Conservation (phyloP, 176 grass and related monocot species). For the Olyra latifolia region DNA sequence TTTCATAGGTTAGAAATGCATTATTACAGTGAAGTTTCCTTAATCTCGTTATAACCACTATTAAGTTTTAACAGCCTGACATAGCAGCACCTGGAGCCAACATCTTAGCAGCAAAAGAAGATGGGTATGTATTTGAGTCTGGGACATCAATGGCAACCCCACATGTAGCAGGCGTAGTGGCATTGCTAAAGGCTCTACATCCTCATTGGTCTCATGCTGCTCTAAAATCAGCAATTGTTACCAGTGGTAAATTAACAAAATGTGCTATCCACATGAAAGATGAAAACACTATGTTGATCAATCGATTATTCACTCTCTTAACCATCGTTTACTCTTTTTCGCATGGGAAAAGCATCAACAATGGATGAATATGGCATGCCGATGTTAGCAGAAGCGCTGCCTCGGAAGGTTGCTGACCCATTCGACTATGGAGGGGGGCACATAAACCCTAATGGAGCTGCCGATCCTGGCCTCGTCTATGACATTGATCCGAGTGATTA, state of each 20-base stretch:
- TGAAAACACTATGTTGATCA: background rate
- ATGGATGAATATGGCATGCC: constrained; percentile 41
- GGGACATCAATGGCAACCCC: constrained; percentile 48
- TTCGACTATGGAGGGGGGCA: constrained; percentile 58
- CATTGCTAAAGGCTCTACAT: constrained; percentile 46
- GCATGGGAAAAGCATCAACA: constrained; percentile 30
- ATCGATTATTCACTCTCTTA: background rate
- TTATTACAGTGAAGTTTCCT: background rate
- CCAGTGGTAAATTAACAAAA: constrained; percentile 27
- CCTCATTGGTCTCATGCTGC: constrained; percentile 50
- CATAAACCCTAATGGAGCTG: constrained; percentile 47
- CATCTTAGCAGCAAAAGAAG: constrained; percentile 40
- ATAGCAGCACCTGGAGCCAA: constrained; percentile 48
- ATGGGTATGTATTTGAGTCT: constrained; percentile 19
- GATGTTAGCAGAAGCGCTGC: constrained; percentile 39
- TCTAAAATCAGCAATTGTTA: constrained; percentile 50
- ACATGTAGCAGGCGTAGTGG: constrained; percentile 43
- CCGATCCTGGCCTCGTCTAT: constrained; percentile 42
- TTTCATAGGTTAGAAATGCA: background rate
- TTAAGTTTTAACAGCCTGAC: constrained; percentile 41
- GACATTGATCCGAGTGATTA: constrained; percentile 44
- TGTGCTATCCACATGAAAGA: background rate
- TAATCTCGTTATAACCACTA: background rate
- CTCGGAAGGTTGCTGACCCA: constrained; percentile 47
- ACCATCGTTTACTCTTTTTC: background rate